These are phyloP conservation scores for Ceratocystis ficicola DNA, from an alignment of 2,329 filamentous ascomycete species.

Conservation along the genomic window DNA sequence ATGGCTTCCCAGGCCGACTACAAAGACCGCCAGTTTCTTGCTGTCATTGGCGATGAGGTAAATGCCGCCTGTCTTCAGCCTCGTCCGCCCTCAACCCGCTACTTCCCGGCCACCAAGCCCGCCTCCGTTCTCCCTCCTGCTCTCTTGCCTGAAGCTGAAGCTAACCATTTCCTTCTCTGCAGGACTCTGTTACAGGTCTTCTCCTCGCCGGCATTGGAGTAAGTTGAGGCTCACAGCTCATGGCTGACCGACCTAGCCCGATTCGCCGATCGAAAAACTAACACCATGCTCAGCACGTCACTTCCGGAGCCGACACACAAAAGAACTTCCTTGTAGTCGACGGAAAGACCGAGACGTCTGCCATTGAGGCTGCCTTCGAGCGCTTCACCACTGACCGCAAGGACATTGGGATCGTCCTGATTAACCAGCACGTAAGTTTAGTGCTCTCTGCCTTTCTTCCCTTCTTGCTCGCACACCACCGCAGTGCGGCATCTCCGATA, in stretches of 20 bases:
- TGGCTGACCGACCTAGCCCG: too few relatives aligned
- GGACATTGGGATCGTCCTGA: conserved; percentile 90
- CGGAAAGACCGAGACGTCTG: conserved; percentile 73
- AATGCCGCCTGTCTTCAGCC: conserved; percentile 11
- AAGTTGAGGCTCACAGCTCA: conserved; percentile 26
- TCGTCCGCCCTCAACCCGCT: neutral
- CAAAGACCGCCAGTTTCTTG: conserved; percentile 88
- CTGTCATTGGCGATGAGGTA: conserved; percentile 95
- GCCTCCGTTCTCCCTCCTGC: neutral
- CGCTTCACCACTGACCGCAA: conserved; percentile 80
- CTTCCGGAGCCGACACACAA: conserved; percentile 71
- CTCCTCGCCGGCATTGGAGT: conserved; percentile 93
- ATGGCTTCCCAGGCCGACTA: conserved; percentile 47
- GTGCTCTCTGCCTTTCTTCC: neutral
- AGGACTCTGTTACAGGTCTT: conserved; percentile 95
- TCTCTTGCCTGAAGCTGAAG: conserved; percentile 16
- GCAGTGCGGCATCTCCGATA: neutral
- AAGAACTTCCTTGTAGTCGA: conserved; percentile 99
- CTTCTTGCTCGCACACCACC: neutral
- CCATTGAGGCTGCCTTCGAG: conserved; percentile 84
- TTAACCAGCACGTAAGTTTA: conserved; percentile 81
- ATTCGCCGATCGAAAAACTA: neutral
- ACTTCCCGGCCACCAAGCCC: neutral
- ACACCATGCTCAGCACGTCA: conserved; percentile 59
- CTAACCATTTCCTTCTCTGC: conserved; percentile 23